Evolutionary conservation across 768 basidiomycete species (phyloP).

Genomic region (Fomitopsis serialis): DNA sequence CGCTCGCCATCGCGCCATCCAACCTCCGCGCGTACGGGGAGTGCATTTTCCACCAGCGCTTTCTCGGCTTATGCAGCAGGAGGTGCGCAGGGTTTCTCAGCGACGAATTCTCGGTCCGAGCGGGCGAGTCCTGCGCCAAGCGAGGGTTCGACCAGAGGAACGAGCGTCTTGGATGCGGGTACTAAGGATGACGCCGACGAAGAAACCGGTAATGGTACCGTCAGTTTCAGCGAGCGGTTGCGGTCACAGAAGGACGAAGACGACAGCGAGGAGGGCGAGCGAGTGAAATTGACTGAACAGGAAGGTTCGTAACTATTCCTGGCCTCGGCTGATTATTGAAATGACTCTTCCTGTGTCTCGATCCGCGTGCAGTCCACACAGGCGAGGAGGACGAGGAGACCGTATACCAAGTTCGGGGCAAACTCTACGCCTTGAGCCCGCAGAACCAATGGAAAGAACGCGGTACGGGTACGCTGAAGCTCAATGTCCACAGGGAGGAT

Average conservation of each 20-base stretch:
- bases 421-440: constrained; percentile 56
- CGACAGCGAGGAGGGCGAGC: constrained; percentile 44
- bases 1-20: constrained; percentile 47
- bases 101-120: constrained; percentile 43
- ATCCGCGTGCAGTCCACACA: constrained; percentile 46
- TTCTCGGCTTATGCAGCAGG: constrained; percentile 57
- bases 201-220: constrained; percentile 13
- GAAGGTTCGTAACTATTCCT: constrained; percentile 42
- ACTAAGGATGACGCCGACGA: constrained; percentile 22
- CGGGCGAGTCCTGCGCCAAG: constrained; percentile 25
- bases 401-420: constrained; percentile 70
- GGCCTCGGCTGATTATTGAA: not conserved
- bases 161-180: constrained; percentile 2
- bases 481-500: constrained; percentile 63
- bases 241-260: constrained; percentile 59
- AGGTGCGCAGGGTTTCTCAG: constrained; percentile 41
- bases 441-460: constrained; percentile 72
- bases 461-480: constrained; percentile 63
- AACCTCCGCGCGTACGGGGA: constrained; percentile 29
- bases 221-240: constrained; percentile 58
- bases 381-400: constrained; percentile 84
- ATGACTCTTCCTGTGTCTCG: not conserved
- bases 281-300: constrained; percentile 57
- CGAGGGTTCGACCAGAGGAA: constrained; percentile 15
- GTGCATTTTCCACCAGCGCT: constrained; percentile 50